Percentiles rank a stretch among this genome's conserved stretches.
These are phyloP conservation scores for Umbelopsis vinacea DNA, from an alignment of 192 early-diverging fungal species.

Conservation along the genomic window DNA sequence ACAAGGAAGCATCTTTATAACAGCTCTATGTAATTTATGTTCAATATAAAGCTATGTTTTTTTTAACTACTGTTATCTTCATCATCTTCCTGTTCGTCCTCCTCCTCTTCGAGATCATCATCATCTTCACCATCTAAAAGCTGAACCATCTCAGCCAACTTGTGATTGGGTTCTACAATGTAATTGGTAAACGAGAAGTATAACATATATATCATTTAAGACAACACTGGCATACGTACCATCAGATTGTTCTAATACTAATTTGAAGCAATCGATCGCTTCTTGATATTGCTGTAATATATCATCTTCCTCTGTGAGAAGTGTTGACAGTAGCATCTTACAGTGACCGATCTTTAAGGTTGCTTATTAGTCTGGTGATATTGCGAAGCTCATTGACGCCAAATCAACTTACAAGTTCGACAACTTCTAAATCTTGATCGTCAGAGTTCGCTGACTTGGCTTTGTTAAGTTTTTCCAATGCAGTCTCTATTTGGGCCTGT, in stretches of 20 bases:
- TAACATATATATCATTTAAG: background rate
- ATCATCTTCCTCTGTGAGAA: slow-evolving; percentile 37
- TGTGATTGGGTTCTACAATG: background rate
- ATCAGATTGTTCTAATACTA: slow-evolving; percentile 21
- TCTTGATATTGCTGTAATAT: slow-evolving; percentile 34
- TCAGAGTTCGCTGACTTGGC: background rate
- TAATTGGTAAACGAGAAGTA: background rate
- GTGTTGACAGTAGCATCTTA: slow-evolving; percentile 32
- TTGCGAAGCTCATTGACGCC: background rate
- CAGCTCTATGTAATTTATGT: background rate
- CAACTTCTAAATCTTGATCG: slow-evolving; percentile 14
- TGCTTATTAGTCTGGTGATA: background rate
- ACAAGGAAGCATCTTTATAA: slow-evolving; percentile 12
- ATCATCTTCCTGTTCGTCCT: slow-evolving; percentile 3
- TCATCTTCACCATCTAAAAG: slow-evolving; percentile 17
- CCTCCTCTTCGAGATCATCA: slow-evolving; percentile 6
- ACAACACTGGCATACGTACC: background rate
- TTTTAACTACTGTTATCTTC: background rate
- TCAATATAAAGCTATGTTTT: background rate
- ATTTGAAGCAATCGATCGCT: slow-evolving; percentile 33
- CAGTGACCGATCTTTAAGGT: slow-evolving; percentile 17
- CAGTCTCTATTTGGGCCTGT: background rate
- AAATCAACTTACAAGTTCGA: slow-evolving; percentile 27
- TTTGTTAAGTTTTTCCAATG: slow-evolving; percentile 7
- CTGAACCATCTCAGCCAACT: slow-evolving; percentile 10